These are phyloP conservation scores for Ogataea pini DNA, from an alignment of 805 yeast species.

Conservation along the genomic window DNA sequence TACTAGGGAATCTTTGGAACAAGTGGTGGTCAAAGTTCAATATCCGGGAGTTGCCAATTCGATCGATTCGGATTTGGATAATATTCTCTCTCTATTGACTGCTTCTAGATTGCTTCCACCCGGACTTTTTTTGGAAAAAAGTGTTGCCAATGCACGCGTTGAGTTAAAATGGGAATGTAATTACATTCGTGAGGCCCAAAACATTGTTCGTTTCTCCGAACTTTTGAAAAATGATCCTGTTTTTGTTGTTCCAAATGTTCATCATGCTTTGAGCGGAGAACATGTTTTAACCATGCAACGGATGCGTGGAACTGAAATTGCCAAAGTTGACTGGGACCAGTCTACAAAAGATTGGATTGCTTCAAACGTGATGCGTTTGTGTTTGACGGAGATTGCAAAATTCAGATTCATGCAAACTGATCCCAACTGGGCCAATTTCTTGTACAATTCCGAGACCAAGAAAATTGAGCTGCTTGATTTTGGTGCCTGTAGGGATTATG, in stretches of 20 bases:
- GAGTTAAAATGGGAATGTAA: conserved; percentile 99
- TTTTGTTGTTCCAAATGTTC: conserved; percentile 81
- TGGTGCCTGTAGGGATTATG: conserved; percentile 88
- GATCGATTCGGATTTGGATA: conserved; percentile 92
- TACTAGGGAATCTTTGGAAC: conserved; percentile 55
- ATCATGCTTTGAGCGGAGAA: conserved; percentile 72
- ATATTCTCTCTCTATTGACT: conserved; percentile 74
- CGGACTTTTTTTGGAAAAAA: conserved; percentile 87
- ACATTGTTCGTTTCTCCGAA: conserved; percentile 65
- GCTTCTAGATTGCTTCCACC: conserved; percentile 88
- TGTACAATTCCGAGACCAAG: conserved; percentile 69
- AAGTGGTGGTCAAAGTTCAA: conserved; percentile 93
- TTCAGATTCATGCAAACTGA: conserved; percentile 97
- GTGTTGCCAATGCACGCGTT: conserved; percentile 88
- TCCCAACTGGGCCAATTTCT: conserved; percentile 98
- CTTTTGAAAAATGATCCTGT: conserved; percentile 60
- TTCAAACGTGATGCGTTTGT: conserved; percentile 79
- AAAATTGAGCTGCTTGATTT: conserved; percentile 88
- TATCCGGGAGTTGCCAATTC: conserved; percentile 95
- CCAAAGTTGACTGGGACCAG: conserved; percentile 74
- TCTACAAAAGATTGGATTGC: conserved; percentile 79
- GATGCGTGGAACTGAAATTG: conserved; percentile 81
- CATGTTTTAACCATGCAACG: conserved; percentile 88
- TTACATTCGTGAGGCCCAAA: conserved; percentile 83
- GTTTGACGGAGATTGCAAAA: conserved; percentile 79